Base-by-base conservation (phyloP, 495 filamentous ascomycete species). In the Emericellopsis terricola region DNA sequence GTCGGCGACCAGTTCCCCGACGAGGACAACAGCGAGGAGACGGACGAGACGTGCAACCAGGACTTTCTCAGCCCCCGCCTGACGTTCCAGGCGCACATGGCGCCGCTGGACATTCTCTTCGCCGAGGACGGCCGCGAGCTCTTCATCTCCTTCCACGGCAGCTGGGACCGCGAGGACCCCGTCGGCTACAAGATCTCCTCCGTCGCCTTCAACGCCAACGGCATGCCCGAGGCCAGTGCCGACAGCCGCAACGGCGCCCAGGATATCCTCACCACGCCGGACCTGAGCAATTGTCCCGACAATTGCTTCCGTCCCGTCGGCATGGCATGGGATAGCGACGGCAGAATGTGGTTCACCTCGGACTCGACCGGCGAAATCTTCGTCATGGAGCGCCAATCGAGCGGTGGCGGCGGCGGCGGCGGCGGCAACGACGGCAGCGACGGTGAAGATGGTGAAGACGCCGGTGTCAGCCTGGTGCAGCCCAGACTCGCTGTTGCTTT, bases 31-130 rank as follows among this genome's bases (percentile, higher is more conserved):
- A 9, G 15, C 9, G 18, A 28, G 7, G 15, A 26, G 13, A 35
- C 33, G 7, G 33, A 35, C 21, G 3, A 13, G 5, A 48, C 40
- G 3, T 77, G 71, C 40, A 41, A 45, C 0, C 32, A 40, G 0
- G 40, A 55, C 19, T 58, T 50, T 2, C 41, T 51, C 3, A 26
- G 65, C 2, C 71, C 74, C 2, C 45, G 59, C 0, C 43, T 78
- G 13, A 60, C 59, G 2, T 76, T 79, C 41, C 46, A 62, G 17
- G 69, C 73, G 0, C 74, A 79, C 39, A 64, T 54, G 29, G 73
- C 73, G 0, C 74, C 74, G 0, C 49, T 76, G 3, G 72, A 75
- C 38, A 65, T 76, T 38, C 68, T 63, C 28, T 76, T 77, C 43
- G 41, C 38, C 29, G 16, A 40, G 0, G 27, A 40, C 24, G 51